A percentile compares a stretch with the other conserved stretches of the same genome.
Conservation (phyloP, 140 eudicot genomes). For the Flaveria floridana region DNA sequence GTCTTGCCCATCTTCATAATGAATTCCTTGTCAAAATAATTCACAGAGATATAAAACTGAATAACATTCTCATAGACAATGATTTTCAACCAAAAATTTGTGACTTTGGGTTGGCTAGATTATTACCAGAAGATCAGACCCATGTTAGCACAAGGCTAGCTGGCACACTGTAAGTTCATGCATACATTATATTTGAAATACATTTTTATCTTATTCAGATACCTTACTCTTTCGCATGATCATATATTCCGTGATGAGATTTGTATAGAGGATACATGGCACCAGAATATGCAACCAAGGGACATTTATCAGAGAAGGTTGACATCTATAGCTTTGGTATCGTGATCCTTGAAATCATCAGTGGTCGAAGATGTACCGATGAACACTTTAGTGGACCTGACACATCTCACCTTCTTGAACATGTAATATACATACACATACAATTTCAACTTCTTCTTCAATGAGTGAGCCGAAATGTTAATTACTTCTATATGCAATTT, state of each 20-base stretch:
- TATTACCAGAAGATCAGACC: conserved; percentile 27
- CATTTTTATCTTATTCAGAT: not conserved
- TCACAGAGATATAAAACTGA: conserved; percentile 23
- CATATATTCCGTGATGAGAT: not conserved
- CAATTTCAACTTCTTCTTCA: not conserved
- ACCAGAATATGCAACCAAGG: conserved; percentile 19
- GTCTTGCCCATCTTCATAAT: conserved; percentile 16
- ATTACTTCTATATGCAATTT: not conserved
- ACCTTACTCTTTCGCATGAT: not conserved
- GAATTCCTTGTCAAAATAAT: conserved; percentile 21
- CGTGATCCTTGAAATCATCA: conserved; percentile 25
- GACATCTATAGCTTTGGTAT: conserved; percentile 23
- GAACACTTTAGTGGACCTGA: conserved; percentile 24
- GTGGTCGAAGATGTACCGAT: conserved; percentile 43
- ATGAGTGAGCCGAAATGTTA: not conserved
- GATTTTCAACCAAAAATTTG: conserved; percentile 38
- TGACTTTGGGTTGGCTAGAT: conserved; percentile 37
- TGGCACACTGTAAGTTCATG: conserved; percentile 35
- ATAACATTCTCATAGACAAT: conserved; percentile 32
- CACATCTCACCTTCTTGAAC: conserved; percentile 44
- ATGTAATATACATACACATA: conserved; percentile 5
- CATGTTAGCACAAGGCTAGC: conserved; percentile 36
- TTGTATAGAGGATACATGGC: conserved; percentile 27
- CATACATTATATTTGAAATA: not conserved
- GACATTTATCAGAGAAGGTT: conserved; percentile 22